Evolutionary conservation across 768 basidiomycete species (phyloP).

Genomic region (Melanogaster broomeanus): DNA sequence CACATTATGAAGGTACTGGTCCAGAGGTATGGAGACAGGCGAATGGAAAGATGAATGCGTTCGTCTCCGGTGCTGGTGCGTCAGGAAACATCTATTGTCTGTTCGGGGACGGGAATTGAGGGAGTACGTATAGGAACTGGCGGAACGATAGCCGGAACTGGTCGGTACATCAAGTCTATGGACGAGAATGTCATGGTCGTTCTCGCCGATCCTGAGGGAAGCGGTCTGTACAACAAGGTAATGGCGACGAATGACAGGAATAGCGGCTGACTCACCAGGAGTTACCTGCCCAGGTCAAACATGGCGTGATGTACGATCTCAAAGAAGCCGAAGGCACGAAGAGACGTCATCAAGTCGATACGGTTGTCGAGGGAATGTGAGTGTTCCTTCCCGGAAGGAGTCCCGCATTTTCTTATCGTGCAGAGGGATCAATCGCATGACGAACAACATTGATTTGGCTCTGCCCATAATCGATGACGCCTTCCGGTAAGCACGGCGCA

Average conservation of each 20-base stretch:
- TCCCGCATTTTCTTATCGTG: neutral
- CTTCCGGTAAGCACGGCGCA: conserved; percentile 56
- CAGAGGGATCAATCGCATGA: conserved; percentile 92
- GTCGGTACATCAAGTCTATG: conserved; percentile 76
- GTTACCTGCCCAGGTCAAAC: conserved; percentile 60
- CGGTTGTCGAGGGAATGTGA: conserved; percentile 91
- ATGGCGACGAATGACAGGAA: neutral
- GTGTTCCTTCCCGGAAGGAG: conserved; percentile 20
- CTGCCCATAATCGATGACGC: conserved; percentile 87
- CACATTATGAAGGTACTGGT: conserved; percentile 88
- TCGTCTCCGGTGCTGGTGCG: conserved; percentile 87
- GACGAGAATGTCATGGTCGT: conserved; percentile 66
- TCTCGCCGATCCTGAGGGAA: conserved; percentile 91
- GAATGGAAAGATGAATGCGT: conserved; percentile 77
- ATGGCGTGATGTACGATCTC: conserved; percentile 93
- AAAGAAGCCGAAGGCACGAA: conserved; percentile 94
- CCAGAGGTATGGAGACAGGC: conserved; percentile 97
- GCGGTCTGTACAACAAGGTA: conserved; percentile 94
- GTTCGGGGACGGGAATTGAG: neutral
- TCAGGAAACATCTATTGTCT: neutral
- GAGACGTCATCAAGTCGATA: conserved; percentile 92
- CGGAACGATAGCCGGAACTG: conserved; percentile 89
- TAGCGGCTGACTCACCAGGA: neutral
- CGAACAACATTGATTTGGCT: conserved; percentile 86
- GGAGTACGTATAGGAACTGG: conserved; percentile 71